Evolutionary conservation across 2,329 filamentous ascomycete genomes (phyloP).

Genomic region (Emmonsia crescens): DNA sequence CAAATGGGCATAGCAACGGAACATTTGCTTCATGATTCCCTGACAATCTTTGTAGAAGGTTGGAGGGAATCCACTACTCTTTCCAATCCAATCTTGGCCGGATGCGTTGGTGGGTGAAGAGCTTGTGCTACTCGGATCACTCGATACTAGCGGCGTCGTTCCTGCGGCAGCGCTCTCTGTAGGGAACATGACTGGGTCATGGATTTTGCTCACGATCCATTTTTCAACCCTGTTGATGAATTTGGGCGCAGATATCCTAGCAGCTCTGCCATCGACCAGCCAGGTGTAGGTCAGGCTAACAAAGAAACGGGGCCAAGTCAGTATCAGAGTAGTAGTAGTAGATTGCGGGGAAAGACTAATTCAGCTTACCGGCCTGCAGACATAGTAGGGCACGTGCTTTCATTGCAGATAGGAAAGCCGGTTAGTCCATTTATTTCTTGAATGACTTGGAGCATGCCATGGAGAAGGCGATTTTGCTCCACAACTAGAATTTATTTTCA

Average conservation of each 20-base stretch:
- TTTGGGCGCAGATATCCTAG: constrained; percentile 82
- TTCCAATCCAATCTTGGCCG: constrained; percentile 69
- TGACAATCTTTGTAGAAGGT: constrained; percentile 86
- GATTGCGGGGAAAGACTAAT: not conserved
- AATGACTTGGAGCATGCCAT: constrained; percentile 79
- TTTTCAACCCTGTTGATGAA: constrained; percentile 95
- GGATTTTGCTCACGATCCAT: constrained; percentile 94
- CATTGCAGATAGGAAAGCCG: constrained; percentile 70
- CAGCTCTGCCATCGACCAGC: constrained; percentile 79
- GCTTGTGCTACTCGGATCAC: constrained; percentile 44
- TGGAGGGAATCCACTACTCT: constrained; percentile 82
- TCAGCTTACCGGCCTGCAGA: constrained; percentile 76
- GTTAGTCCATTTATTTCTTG: constrained; percentile 72
- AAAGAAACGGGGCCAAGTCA: not conserved
- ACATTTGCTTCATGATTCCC: constrained; percentile 95
- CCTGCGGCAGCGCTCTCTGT: constrained; percentile 58
- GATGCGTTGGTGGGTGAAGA: constrained; percentile 29
- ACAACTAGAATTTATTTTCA: constrained; percentile 50
- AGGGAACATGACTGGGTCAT: constrained; percentile 80
- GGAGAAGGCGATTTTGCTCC: constrained; percentile 81
- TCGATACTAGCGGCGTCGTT: constrained; percentile 45
- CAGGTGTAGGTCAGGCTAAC: constrained; percentile 86
- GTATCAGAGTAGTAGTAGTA: not conserved
- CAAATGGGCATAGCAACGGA: constrained; percentile 93
- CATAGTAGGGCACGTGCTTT: constrained; percentile 77